A percentile compares a stretch with the other conserved stretches of the same genome.
These are phyloP conservation scores for Umbelopsis ramanniana DNA, from an alignment of 192 early-diverging fungal genomes.

Conservation along the genomic window DNA sequence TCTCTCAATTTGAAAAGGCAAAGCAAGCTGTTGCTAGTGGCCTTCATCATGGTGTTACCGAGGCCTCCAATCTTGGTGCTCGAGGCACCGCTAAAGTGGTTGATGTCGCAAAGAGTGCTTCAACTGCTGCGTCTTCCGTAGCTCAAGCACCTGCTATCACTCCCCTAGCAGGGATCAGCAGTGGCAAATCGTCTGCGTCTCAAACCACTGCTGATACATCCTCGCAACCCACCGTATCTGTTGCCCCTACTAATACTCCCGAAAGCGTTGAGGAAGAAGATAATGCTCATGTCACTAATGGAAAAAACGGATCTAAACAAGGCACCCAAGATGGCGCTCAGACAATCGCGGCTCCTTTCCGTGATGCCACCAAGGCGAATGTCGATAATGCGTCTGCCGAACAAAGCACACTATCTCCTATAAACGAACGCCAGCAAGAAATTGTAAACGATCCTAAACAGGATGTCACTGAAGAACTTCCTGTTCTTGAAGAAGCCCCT, in stretches of 20 bases:
- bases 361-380: neutral
- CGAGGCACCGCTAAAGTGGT: neutral
- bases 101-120: neutral
- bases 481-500: neutral
- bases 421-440: neutral
- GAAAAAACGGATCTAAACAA: neutral
- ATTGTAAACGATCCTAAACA: neutral
- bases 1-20: slow-evolving; percentile 8
- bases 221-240: neutral
- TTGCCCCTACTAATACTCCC: neutral
- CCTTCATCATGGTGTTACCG: neutral
- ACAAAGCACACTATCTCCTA: neutral
- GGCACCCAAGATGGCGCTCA: neutral
- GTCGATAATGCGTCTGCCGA: neutral
- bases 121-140: neutral
- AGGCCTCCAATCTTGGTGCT: neutral
- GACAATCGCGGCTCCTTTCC: slow-evolving; percentile 5
- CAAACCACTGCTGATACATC: neutral
- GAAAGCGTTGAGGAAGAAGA: neutral
- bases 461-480: neutral
- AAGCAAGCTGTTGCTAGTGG: slow-evolving; percentile 6
- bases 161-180: neutral
- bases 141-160: neutral
- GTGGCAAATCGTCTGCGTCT: neutral
- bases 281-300: neutral